Conservation (phyloP, 2,329 filamentous ascomycete species). For the Phoma sp. region DNA sequence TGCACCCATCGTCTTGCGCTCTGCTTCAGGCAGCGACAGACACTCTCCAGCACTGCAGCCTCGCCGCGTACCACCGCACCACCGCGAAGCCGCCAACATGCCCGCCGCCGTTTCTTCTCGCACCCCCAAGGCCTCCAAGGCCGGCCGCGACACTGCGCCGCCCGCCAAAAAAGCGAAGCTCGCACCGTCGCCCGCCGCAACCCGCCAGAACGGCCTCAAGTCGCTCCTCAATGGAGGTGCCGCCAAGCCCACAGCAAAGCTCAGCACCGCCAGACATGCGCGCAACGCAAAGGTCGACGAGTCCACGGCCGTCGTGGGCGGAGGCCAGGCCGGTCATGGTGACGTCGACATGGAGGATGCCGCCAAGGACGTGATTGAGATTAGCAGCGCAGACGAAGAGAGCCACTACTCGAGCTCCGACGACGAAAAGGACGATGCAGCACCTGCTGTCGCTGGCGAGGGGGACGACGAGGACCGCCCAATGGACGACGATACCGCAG, state of each 20-base stretch:
- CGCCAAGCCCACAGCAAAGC: slow-evolving; percentile 54
- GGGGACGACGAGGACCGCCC: slow-evolving; percentile 44
- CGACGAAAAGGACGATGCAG: slow-evolving; percentile 39
- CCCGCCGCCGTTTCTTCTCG: slow-evolving; percentile 43
- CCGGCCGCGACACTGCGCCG: slow-evolving; percentile 37
- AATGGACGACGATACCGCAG: slow-evolving; percentile 46
- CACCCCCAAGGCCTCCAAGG: slow-evolving; percentile 24
- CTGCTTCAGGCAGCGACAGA: slow-evolving; percentile 34
- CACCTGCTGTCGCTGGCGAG: slow-evolving; percentile 29
- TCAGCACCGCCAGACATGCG: slow-evolving; percentile 60
- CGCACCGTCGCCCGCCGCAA: slow-evolving; percentile 33
- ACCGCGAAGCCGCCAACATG: slow-evolving; percentile 29
- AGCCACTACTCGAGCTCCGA: slow-evolving; percentile 44
- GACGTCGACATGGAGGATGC: slow-evolving; percentile 48
- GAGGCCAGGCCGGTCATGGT: slow-evolving; percentile 54
- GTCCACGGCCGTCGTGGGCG: slow-evolving; percentile 61
- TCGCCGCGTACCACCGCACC: slow-evolving; percentile 17
- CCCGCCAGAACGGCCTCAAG: slow-evolving; percentile 40
- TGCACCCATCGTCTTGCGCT: slow-evolving; percentile 28
- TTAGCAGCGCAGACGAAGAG: slow-evolving; percentile 56
- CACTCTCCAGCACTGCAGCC: slow-evolving; percentile 13
- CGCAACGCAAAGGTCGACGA: slow-evolving; percentile 64
- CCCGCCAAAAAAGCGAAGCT: slow-evolving; percentile 49
- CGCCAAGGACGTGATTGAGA: slow-evolving; percentile 52
- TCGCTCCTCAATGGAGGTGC: slow-evolving; percentile 38